A percentile compares a stretch with the other conserved stretches of the same genome.
Conservation (phyloP, 208 protist species). For the Trypanosomatidae sp. region DNA sequence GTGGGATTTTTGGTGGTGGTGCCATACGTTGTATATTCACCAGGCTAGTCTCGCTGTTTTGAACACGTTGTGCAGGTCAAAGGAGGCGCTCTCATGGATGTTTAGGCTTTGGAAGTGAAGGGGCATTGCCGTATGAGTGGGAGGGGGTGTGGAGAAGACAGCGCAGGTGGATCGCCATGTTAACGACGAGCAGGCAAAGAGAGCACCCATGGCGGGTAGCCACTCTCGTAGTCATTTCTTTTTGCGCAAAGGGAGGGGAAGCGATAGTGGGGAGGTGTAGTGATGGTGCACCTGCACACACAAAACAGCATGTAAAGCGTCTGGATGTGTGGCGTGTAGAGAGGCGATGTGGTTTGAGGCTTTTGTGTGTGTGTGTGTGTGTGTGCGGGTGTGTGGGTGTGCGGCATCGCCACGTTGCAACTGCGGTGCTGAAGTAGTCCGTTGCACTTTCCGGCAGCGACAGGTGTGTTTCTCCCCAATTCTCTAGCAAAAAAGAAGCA, state of each 20-base stretch:
- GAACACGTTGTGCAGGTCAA: not conserved
- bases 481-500: not conserved
- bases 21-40: not conserved
- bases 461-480: not conserved
- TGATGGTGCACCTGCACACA: not conserved
- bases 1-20: not conserved
- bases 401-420: not conserved
- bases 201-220: not conserved
- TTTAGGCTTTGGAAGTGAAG: not conserved
- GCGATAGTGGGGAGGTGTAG: not conserved
- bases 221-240: not conserved
- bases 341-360: not conserved
- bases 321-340: not conserved
- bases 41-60: not conserved
- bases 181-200: not conserved
- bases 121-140: too few relatives aligned
- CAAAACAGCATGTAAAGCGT: not conserved
- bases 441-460: not conserved
- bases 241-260: not conserved
- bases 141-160: not conserved
- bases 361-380: not conserved
- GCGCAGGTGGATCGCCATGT: not conserved
- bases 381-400: not conserved
- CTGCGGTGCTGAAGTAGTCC: not conserved
- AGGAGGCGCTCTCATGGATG: not conserved